Percentiles rank a stretch among this genome's conserved stretches.
These are phyloP conservation scores for Labyrinthula sp. DNA, from an alignment of 352 stramenopile genomes.

Conservation along the genomic window DNA sequence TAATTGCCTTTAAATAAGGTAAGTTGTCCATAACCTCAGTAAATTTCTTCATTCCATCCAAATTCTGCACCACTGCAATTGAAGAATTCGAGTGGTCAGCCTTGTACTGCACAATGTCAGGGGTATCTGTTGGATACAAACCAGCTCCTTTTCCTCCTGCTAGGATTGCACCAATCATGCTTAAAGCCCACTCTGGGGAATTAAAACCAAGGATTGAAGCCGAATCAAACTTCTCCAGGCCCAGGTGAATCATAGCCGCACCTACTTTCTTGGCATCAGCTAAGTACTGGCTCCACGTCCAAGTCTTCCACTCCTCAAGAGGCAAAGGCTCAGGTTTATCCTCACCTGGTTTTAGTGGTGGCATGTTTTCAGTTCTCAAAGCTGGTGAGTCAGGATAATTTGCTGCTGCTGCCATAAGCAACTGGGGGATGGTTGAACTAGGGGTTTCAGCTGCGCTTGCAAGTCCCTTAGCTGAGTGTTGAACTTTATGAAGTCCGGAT, in stretches of 20 bases:
- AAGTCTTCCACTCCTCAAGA: conserved; percentile 15
- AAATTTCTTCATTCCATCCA: conserved; percentile 13
- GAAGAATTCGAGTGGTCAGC: conserved; percentile 2
- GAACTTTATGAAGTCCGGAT: too few species aligned
- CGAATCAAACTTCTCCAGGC: conserved; percentile 48
- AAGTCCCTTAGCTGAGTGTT: conserved; percentile 1
- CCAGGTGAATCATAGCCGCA: conserved; percentile 50
- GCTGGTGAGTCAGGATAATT: conserved; percentile 9
- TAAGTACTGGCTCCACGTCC: conserved; percentile 37
- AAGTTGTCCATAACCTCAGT: conserved; percentile 3
- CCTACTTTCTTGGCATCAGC: conserved; percentile 49
- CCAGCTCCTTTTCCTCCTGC: conserved; percentile 51
- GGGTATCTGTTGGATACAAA: conserved; percentile 67
- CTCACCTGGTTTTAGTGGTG: not conserved
- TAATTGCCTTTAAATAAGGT: conserved; percentile 26
- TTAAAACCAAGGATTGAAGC: conserved; percentile 72
- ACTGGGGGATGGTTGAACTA: not conserved
- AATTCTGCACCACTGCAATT: conserved; percentile 11
- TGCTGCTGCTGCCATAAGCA: conserved; percentile 4
- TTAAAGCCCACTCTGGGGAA: conserved; percentile 56
- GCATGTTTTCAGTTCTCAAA: conserved; percentile 6
- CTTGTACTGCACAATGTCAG: conserved; percentile 28
- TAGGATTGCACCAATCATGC: conserved; percentile 57
- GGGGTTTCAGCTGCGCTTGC: conserved; percentile 3
- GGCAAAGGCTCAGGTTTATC: not conserved